Evolutionary conservation across 2,329 filamentous ascomycete genomes (phyloP).

Genomic region (Neonectria faginata): DNA sequence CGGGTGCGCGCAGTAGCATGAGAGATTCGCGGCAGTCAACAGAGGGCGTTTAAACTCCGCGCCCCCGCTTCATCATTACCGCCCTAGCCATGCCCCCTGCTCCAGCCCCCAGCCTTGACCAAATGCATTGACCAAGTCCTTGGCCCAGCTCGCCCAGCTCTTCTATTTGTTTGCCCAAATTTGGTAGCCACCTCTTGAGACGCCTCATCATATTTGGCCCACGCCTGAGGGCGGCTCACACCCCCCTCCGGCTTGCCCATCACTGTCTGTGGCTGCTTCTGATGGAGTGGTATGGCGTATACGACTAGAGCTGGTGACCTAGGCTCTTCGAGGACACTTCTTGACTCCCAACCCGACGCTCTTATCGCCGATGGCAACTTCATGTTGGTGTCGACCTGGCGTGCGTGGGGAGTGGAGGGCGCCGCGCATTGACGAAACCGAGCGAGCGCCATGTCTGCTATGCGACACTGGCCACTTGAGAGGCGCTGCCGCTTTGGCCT

Average conservation of each 20-base stretch:
- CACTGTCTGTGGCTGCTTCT: constrained; percentile 22
- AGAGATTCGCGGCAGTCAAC: constrained; percentile 41
- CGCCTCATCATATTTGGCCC: constrained; percentile 32
- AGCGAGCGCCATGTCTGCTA: constrained; percentile 20
- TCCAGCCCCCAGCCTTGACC: constrained; percentile 5
- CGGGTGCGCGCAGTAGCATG: constrained; percentile 30
- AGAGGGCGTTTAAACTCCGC: constrained; percentile 37
- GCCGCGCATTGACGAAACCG: constrained; percentile 10
- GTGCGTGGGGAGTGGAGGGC: constrained; percentile 3
- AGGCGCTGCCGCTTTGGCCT: constrained; percentile 31
- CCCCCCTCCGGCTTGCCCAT: constrained; percentile 17
- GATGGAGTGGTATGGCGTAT: constrained; percentile 21
- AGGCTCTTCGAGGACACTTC: constrained; percentile 2
- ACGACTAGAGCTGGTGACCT: constrained; percentile 8
- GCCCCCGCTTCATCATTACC: constrained; percentile 36
- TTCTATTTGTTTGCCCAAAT: constrained; percentile 42
- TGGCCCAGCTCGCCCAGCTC: constrained; percentile 21
- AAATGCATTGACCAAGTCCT: constrained; percentile 17
- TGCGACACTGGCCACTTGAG: constrained; percentile 16
- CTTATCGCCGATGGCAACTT: constrained; percentile 19
- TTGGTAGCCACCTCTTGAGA: constrained; percentile 36
- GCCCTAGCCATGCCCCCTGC: constrained; percentile 30
- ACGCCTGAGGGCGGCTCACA: constrained; percentile 8
- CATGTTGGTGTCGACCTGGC: constrained; percentile 13
- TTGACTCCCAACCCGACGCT: constrained; percentile 4